Percentiles rank a stretch among this genome's conserved stretches.
Evolutionary conservation across 2,329 filamentous ascomycete species (phyloP).

Genomic region (Domatiomyces globalis): DNA sequence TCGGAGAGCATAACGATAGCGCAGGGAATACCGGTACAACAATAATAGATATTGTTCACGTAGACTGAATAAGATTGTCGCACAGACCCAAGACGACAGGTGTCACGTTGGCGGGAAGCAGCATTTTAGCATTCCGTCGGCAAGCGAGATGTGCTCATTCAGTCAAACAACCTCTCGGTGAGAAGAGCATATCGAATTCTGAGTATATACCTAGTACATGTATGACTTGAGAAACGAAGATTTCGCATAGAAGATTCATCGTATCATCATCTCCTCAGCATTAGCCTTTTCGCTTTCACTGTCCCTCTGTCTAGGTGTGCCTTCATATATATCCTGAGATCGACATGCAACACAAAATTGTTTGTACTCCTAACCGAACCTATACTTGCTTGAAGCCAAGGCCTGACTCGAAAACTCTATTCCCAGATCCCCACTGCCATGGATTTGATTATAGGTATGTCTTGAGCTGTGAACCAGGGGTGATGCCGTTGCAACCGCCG

Average conservation of each 20-base stretch:
- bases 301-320: neutral
- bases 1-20: too few relatives aligned
- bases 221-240: neutral
- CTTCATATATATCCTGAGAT: neutral
- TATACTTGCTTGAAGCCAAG: neutral
- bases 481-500: conserved; percentile 1
- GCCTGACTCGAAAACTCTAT: neutral
- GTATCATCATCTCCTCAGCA: neutral
- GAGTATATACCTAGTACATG: neutral
- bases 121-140: neutral
- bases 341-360: neutral
- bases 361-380: neutral
- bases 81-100: too few relatives aligned
- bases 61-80: too few relatives aligned
- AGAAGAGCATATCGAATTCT: too few relatives aligned
- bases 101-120: too few relatives aligned
- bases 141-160: neutral
- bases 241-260: neutral
- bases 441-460: neutral
- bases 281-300: neutral
- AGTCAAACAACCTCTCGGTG: neutral
- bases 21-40: too few relatives aligned
- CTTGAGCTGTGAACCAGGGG: neutral
- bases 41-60: too few relatives aligned
- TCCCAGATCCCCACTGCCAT: neutral